Conservation (phyloP, 2,329 filamentous ascomycete genomes). For the Reticulascus tulasneorum region DNA sequence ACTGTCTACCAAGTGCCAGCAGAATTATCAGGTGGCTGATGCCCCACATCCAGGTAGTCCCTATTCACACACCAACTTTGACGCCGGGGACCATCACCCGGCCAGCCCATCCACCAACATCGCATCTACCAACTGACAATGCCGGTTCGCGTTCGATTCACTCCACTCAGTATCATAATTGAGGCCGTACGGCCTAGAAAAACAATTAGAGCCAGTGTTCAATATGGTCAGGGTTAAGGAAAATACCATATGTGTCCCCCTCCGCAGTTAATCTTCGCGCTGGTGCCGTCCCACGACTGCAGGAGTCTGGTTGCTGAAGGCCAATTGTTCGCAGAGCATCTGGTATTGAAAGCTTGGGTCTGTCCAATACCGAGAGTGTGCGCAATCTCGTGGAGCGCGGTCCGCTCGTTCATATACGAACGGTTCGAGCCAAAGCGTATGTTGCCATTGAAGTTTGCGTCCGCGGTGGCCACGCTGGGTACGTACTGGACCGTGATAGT, state of each 20-base stretch:
- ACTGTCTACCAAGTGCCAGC: no score
- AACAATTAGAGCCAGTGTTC: no score
- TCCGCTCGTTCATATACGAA: constrained; percentile 44
- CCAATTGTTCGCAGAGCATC: constrained; percentile 38
- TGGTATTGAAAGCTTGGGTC: constrained; percentile 32
- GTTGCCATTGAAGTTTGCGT: constrained; percentile 41
- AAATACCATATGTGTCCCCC: constrained; percentile 36
- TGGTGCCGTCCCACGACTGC: constrained; percentile 32
- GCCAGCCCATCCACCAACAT: constrained; percentile 40
- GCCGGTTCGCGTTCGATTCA: constrained; percentile 38
- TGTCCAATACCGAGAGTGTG: constrained; percentile 45
- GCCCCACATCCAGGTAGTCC: no score
- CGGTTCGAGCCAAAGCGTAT: constrained; percentile 42
- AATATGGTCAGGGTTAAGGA: no score
- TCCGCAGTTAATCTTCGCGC: constrained; percentile 33
- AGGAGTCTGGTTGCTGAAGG: constrained; percentile 34
- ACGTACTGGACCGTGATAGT: constrained; percentile 35
- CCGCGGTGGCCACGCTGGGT: constrained; percentile 40
- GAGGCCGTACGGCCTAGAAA: constrained; percentile 37
- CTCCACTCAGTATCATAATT: constrained; percentile 42
- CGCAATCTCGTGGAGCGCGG: constrained; percentile 43
- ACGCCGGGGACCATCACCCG: no score
- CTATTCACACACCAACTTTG: no score
- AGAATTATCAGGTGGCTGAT: no score
- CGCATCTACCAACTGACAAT: constrained; percentile 38